Evolutionary conservation across 225 moss, liverwort and hornwort species (phyloP).

Genomic region (Bryoerythrophyllum caledonicum): DNA sequence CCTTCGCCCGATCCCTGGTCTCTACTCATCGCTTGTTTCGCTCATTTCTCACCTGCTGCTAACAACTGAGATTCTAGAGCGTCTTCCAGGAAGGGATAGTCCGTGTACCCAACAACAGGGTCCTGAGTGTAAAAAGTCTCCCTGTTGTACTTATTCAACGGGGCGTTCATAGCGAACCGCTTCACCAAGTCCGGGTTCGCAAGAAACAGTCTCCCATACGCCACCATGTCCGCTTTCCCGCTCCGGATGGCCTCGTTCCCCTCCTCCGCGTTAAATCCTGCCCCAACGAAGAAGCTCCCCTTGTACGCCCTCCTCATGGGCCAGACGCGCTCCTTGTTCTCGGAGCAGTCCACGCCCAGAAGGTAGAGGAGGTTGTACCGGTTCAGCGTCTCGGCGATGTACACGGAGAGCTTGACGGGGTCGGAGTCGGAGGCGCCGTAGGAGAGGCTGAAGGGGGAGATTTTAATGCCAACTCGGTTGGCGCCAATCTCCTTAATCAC

Average conservation of each 20-base stretch:
- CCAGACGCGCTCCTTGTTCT: constrained; percentile 20
- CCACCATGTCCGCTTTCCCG: constrained; percentile 32
- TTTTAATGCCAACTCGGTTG: constrained; percentile 26
- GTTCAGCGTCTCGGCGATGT: constrained; percentile 32
- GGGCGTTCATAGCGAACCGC: constrained; percentile 30
- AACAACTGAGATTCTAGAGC: constrained; percentile 2
- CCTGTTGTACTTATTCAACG: constrained; percentile 17
- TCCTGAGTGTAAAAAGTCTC: constrained; percentile 35
- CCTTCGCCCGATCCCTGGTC: no score
- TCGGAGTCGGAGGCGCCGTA: constrained; percentile 26
- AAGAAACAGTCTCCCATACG: constrained; percentile 28
- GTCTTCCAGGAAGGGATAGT: constrained; percentile 38
- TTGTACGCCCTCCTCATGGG: constrained; percentile 28
- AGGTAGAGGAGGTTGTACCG: constrained; percentile 43
- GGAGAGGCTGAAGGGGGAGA: constrained; percentile 24
- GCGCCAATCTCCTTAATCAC: constrained; percentile 32
- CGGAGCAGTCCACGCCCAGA: constrained; percentile 20
- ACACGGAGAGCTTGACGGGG: constrained; percentile 15
- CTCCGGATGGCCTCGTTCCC: constrained; percentile 26
- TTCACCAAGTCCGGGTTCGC: constrained; percentile 40
- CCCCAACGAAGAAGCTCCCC: constrained; percentile 30
- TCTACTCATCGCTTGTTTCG: not conserved
- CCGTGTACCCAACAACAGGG: constrained; percentile 39
- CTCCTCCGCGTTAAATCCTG: constrained; percentile 21
- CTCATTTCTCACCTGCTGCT: constrained; percentile 9